phyloP scores from a whole-genome alignment of 2,329 filamentous ascomycete genomes.

The Diaporthe longicolla region DNA sequence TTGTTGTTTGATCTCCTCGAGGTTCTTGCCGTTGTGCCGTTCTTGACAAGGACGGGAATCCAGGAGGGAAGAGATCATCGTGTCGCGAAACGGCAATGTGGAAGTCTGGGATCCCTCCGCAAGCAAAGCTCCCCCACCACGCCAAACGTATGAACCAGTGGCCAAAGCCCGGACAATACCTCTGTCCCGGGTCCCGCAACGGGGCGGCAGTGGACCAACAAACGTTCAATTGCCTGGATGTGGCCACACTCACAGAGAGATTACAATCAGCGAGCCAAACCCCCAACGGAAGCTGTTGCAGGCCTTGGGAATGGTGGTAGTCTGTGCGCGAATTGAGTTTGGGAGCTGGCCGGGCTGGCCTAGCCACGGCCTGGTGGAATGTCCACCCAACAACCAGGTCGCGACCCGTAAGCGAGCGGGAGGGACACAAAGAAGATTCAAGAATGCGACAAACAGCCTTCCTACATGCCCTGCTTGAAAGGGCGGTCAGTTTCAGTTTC shows the following conservation, averaged over 20 bases:
- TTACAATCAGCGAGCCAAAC: not conserved
- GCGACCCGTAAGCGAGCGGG: conserved; percentile 29
- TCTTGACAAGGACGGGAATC: conserved; percentile 9
- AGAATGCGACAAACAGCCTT: conserved; percentile 32
- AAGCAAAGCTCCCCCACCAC: conserved; percentile 7
- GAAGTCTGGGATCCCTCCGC: conserved; percentile 14
- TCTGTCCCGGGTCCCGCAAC: not conserved
- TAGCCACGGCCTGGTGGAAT: conserved; percentile 3
- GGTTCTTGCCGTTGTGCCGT: conserved; percentile 27
- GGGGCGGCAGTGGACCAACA: conserved; percentile 14
- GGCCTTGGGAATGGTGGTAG: conserved; percentile 17
- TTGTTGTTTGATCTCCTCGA: conserved; percentile 32
- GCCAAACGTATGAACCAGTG: conserved; percentile 12
- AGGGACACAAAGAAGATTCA: conserved; percentile 33
- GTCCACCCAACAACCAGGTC: conserved; percentile 31
- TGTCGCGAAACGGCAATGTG: conserved; percentile 8
- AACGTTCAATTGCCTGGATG: not conserved
- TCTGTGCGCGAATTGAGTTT: conserved; percentile 36
- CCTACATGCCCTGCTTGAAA: conserved; percentile 17
- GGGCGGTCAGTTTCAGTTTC: conserved; percentile 27
- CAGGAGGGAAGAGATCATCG: conserved; percentile 10
- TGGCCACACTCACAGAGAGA: conserved; percentile 11
- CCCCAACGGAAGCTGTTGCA: conserved; percentile 32
- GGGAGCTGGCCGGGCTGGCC: conserved; percentile 18
- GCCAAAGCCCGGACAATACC: conserved; percentile 22